phyloP scores from a whole-genome alignment of 176 grass and related monocot species.

The Avena insularis region DNA sequence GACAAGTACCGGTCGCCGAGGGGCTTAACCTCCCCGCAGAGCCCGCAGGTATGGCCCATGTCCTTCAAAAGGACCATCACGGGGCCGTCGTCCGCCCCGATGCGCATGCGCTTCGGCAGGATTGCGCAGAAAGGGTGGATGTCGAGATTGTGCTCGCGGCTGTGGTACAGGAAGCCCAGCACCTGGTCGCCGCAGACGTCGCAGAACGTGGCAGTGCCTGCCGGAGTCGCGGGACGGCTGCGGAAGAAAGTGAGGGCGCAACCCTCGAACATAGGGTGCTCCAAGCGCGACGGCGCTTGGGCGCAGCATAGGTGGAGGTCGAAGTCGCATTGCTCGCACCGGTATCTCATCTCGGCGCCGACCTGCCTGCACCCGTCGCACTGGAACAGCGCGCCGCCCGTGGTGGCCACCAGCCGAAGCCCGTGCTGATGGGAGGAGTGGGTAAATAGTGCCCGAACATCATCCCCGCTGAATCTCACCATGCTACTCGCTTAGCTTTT shows the following conservation, averaged over 20 bases:
- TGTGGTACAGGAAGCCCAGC: background rate
- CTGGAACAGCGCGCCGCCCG: background rate
- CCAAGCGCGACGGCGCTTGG: background rate
- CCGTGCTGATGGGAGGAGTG: background rate
- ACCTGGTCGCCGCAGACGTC: background rate
- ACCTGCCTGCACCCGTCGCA: background rate
- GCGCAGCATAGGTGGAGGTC: background rate
- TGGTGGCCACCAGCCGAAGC: background rate
- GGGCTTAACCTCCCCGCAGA: background rate
- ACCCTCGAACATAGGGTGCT: background rate
- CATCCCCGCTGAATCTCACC: background rate
- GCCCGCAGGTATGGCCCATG: background rate
- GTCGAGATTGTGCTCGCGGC: background rate
- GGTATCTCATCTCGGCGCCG: background rate
- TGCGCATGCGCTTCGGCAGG: background rate
- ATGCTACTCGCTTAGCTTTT: background rate
- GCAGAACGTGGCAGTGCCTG: background rate
- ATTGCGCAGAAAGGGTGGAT: background rate
- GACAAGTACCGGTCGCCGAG: background rate
- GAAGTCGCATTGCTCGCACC: background rate
- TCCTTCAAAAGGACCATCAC: background rate
- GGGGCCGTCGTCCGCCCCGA: background rate
- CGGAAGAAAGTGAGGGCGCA: background rate
- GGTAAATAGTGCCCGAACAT: background rate
- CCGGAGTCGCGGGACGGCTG: background rate